These are phyloP conservation scores for Candida peoriensis DNA, from an alignment of 805 yeast species.

Conservation along the genomic window DNA sequence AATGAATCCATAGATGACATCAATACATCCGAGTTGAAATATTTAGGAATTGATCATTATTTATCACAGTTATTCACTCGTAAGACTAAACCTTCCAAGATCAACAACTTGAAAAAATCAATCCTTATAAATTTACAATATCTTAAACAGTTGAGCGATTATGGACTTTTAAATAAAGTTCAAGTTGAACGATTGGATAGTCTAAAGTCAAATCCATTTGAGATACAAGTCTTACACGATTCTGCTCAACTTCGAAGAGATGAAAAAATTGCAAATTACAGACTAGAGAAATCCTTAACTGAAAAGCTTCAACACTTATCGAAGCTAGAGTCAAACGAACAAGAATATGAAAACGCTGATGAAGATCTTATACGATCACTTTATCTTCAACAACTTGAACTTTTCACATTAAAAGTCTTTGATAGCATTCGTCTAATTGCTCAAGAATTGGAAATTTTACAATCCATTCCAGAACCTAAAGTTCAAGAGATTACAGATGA, in stretches of 20 bases:
- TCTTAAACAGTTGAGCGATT: constrained; percentile 39
- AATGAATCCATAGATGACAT: constrained; percentile 73
- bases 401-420: constrained; percentile 50
- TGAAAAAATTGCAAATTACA: constrained; percentile 67
- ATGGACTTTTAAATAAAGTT: constrained; percentile 34
- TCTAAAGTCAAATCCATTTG: constrained; percentile 25
- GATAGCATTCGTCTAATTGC: constrained; percentile 49
- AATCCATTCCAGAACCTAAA: constrained; percentile 35
- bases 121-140: constrained; percentile 41
- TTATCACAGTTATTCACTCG: constrained; percentile 37
- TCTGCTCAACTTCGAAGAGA: constrained; percentile 44
- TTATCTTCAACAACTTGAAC: constrained; percentile 48
- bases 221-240: constrained; percentile 33
- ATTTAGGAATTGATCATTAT: constrained; percentile 53
- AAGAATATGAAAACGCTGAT: constrained; percentile 36
- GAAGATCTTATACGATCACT: constrained; percentile 61
- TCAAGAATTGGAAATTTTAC: constrained; percentile 65
- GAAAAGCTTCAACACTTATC: constrained; percentile 38
- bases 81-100: constrained; percentile 25
- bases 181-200: constrained; percentile 36
- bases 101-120: constrained; percentile 35
- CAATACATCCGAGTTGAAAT: constrained; percentile 56
- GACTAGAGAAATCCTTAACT: constrained; percentile 50
- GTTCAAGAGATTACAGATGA: constrained; percentile 18
- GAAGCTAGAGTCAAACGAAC: constrained; percentile 27